phyloP scores from a whole-genome alignment of 306 rosid species.

The Carpinus fangiana region DNA sequence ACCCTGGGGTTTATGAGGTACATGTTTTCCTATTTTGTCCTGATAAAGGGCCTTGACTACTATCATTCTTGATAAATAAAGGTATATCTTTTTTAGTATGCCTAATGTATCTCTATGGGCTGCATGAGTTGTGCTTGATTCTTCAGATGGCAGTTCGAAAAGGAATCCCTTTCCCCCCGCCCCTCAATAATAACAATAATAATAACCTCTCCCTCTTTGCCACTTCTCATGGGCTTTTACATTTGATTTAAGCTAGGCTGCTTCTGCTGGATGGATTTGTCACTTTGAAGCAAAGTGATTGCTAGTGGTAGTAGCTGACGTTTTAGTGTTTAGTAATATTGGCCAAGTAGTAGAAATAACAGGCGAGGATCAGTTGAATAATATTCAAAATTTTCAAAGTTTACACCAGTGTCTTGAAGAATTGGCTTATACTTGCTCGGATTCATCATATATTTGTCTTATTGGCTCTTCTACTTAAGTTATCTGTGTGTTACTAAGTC shows the following conservation, averaged over 20 bases:
- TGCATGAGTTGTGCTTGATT: not conserved
- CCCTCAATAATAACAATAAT: too few species aligned
- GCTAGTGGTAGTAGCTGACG: not conserved
- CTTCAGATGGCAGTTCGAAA: not conserved
- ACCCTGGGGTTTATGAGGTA: constrained; percentile 99
- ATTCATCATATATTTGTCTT: not conserved
- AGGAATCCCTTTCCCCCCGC: not conserved
- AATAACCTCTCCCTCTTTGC: not conserved
- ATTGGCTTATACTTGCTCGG: not conserved
- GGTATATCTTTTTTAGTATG: not conserved
- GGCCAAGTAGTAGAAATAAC: too few species aligned
- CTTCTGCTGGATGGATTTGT: not conserved
- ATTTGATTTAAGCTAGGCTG: not conserved
- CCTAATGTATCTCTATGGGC: not conserved
- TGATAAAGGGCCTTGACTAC: constrained; percentile 7
- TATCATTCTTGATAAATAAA: not conserved
- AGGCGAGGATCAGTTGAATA: not conserved
- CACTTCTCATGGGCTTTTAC: not conserved
- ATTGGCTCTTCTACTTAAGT: not conserved
- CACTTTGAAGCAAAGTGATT: not conserved
- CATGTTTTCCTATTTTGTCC: constrained; percentile 23
- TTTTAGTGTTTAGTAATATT: not conserved
- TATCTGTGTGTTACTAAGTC: not conserved
- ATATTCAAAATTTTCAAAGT: not conserved
- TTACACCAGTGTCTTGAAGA: not conserved